Evolutionary conservation across 2,329 filamentous ascomycete genomes (phyloP).

Genomic region (Chaetomiaceae sp.): DNA sequence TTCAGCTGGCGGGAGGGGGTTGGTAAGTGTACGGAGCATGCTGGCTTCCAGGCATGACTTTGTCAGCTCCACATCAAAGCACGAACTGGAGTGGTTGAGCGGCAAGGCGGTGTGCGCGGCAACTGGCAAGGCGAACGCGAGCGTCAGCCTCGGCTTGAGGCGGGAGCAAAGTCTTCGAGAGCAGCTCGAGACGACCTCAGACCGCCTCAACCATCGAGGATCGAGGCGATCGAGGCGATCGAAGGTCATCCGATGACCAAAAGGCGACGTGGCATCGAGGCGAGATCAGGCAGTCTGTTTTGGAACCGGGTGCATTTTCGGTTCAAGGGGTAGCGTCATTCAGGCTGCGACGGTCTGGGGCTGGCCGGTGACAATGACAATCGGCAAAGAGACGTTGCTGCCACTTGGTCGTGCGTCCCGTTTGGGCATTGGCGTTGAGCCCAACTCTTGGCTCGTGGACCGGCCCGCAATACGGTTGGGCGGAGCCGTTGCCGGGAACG

Average conservation of each 20-base stretch:
- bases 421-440: constrained; percentile 16
- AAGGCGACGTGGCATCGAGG: constrained; percentile 12
- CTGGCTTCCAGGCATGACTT: no score
- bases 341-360: constrained; percentile 11
- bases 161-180: no score
- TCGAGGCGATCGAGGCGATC: no score
- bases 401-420: not conserved
- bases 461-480: constrained; percentile 22
- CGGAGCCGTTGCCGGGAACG: constrained; percentile 3
- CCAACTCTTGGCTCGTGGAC: constrained; percentile 20
- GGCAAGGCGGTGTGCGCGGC: constrained; percentile 9
- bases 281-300: constrained; percentile 7
- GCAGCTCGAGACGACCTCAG: no score
- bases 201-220: not conserved
- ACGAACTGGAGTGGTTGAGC: not conserved
- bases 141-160: constrained; percentile 4
- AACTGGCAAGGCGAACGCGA: not conserved
- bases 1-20: no score
- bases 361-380: constrained; percentile 1
- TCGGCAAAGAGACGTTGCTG: not conserved
- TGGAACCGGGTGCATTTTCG: not conserved
- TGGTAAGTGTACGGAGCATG: no score
- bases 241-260: not conserved
- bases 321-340: constrained; percentile 1
- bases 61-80: not conserved